Evolutionary conservation across 1,284 basidiomycete genomes (phyloP).

Genomic region (Ustilago bromivora): DNA sequence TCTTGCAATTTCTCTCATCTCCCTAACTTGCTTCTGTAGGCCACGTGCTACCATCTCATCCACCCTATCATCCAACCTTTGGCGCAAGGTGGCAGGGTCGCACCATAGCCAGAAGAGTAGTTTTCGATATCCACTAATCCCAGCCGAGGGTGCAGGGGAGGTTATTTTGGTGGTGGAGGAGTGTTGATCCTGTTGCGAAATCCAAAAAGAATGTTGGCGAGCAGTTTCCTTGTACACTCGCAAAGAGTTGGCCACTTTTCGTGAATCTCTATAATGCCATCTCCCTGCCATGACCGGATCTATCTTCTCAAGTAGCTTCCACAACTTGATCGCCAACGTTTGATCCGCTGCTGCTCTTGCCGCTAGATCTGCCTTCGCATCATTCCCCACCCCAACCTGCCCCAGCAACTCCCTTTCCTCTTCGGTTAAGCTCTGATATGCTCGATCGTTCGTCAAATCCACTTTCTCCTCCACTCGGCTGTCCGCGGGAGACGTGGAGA

Average conservation of each 20-base stretch:
- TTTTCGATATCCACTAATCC: slow-evolving; percentile 73
- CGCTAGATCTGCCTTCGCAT: slow-evolving; percentile 17
- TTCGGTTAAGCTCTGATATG: slow-evolving; percentile 1
- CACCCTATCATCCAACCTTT: slow-evolving; percentile 82
- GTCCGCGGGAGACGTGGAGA: slow-evolving; percentile 26
- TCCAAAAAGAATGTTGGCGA: slow-evolving; percentile 78
- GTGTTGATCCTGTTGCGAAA: slow-evolving; percentile 73
- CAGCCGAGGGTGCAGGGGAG: slow-evolving; percentile 4
- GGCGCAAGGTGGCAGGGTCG: slow-evolving; percentile 76
- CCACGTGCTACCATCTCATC: slow-evolving; percentile 92
- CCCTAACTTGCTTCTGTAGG: slow-evolving; percentile 82
- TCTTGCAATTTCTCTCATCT: slow-evolving; percentile 71
- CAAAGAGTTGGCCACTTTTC: slow-evolving; percentile 87
- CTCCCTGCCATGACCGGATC: slow-evolving; percentile 82
- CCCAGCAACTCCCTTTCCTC: slow-evolving; percentile 15
- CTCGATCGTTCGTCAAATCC: slow-evolving; percentile 4
- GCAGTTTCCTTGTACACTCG: slow-evolving; percentile 83
- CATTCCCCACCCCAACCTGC: slow-evolving; percentile 2
- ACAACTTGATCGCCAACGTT: slow-evolving; percentile 72
- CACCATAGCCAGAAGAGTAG: slow-evolving; percentile 94
- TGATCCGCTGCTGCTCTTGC: slow-evolving; percentile 3
- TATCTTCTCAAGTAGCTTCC: slow-evolving; percentile 78
- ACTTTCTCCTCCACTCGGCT: background rate
- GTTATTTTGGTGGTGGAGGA: background rate
- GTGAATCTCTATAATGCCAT: slow-evolving; percentile 95